These are phyloP conservation scores for Cicer arietinum DNA, from an alignment of 306 rosid genomes.

Conservation along the genomic window DNA sequence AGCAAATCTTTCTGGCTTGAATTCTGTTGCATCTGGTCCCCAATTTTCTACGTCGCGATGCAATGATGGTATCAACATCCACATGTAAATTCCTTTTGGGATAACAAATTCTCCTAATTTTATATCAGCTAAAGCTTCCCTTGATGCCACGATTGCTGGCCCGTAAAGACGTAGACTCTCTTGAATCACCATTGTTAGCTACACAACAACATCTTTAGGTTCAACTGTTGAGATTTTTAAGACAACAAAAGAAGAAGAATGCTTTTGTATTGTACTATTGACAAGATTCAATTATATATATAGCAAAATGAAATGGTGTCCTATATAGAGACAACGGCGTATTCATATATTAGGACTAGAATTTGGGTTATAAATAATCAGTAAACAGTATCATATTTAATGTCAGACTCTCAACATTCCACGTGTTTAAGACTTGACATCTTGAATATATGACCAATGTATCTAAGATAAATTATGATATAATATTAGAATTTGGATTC, in stretches of 20 bases:
- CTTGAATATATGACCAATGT: no score
- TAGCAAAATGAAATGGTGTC: no score
- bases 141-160: constrained; percentile 30
- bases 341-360: no score
- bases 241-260: neutral
- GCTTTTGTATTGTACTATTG: neutral
- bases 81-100: constrained; percentile 47
- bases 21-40: constrained; percentile 46
- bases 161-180: constrained; percentile 51
- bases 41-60: constrained; percentile 49
- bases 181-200: constrained; percentile 56
- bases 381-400: no score
- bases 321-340: no score
- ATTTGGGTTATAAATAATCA: no score
- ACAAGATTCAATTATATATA: no score
- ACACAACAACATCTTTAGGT: neutral
- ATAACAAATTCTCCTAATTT: constrained; percentile 43
- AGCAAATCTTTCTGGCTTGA: constrained; percentile 49
- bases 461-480: no score
- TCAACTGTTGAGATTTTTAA: neutral
- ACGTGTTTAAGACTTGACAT: no score
- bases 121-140: constrained; percentile 43
- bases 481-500: no score
- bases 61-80: constrained; percentile 33
- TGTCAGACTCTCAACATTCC: no score